These are phyloP conservation scores for Trichophyton schoenleinii DNA, from an alignment of 2,329 filamentous ascomycete species.

Conservation along the genomic window DNA sequence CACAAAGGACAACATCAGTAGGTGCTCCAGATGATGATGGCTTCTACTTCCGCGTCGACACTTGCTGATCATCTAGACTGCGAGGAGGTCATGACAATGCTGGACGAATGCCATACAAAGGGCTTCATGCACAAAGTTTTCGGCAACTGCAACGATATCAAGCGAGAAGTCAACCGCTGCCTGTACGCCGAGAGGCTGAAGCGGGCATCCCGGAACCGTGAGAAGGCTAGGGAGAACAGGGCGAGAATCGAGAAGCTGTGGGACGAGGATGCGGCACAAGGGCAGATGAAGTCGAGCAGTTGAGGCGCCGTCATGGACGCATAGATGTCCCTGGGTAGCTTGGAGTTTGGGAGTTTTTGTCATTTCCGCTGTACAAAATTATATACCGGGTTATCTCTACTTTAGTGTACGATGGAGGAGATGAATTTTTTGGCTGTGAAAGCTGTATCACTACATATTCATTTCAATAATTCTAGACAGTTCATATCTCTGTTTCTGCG, in stretches of 20 bases:
- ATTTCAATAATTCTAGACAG: background rate
- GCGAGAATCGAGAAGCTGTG: constrained; percentile 64
- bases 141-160: constrained; percentile 81
- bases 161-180: constrained; percentile 72
- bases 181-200: constrained; percentile 68
- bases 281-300: background rate
- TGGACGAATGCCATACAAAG: constrained; percentile 87
- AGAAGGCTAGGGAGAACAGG: constrained; percentile 55
- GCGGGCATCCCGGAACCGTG: constrained; percentile 63
- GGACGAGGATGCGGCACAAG: constrained; percentile 42
- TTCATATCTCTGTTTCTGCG: constrained; percentile 9
- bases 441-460: background rate
- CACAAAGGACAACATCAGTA: constrained; percentile 82
- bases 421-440: background rate
- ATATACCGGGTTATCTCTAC: background rate
- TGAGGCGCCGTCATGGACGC: background rate
- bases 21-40: constrained; percentile 17
- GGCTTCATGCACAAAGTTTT: constrained; percentile 87
- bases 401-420: background rate
- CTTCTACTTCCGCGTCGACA: background rate
- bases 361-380: background rate
- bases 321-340: background rate
- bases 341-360: background rate
- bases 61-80: constrained; percentile 51
- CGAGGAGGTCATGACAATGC: constrained; percentile 82